Conservation (phyloP, 208 protist species). For the Acanthamoeba sp. region DNA sequence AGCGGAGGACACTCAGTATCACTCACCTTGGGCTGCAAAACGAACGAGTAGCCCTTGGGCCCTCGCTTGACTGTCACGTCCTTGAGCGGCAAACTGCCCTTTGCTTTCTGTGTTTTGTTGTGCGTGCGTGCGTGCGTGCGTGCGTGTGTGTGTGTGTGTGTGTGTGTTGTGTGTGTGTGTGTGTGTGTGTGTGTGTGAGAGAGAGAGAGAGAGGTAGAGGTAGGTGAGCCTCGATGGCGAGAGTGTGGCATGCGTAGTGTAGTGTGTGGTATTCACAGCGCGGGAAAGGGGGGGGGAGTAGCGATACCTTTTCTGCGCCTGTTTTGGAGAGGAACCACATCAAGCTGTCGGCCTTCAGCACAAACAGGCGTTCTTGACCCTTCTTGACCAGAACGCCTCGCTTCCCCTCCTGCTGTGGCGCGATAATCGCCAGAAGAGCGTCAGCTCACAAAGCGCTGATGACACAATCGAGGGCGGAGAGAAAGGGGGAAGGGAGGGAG, state of each 20-base stretch:
- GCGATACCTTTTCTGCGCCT: background rate
- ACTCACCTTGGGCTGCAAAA: conserved; percentile 42
- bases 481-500: no score
- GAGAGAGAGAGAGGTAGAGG: no score
- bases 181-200: no score
- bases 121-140: background rate
- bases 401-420: conserved; percentile 39
- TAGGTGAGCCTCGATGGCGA: no score
- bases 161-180: no score
- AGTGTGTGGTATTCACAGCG: no score
- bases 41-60: conserved; percentile 22
- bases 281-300: background rate
- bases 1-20: no score
- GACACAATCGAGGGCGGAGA: no score
- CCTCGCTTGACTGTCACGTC: background rate
- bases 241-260: no score
- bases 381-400: conserved; percentile 11
- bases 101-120: conserved; percentile 17
- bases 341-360: conserved; percentile 29
- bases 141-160: no score
- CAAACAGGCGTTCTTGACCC: conserved; percentile 14
- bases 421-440: no score
- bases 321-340: conserved; percentile 53
- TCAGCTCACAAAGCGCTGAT: background rate
- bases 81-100: conserved; percentile 3